These are phyloP conservation scores for Mycena latifolia DNA, from an alignment of 768 basidiomycete genomes.

Conservation along the genomic window DNA sequence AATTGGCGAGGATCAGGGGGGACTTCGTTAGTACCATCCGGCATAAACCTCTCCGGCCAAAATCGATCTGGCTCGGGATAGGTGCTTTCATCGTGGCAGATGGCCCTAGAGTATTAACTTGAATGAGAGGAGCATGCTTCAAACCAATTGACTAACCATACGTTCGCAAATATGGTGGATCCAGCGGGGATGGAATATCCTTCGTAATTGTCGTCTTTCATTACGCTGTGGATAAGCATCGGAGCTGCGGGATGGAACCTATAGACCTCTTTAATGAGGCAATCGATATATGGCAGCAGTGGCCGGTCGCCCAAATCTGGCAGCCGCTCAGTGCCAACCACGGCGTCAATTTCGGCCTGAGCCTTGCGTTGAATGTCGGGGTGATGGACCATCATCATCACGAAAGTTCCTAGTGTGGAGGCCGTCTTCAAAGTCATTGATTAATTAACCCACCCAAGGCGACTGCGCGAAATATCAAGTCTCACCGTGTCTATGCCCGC, in stretches of 20 bases:
- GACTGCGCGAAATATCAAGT: too few species aligned
- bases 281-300: slow-evolving; percentile 47
- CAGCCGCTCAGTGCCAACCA: slow-evolving; percentile 41
- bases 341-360: slow-evolving; percentile 56
- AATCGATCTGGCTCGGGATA: too few species aligned
- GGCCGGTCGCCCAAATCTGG: slow-evolving; percentile 49
- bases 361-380: slow-evolving; percentile 54
- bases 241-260: slow-evolving; percentile 57
- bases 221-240: slow-evolving; percentile 48
- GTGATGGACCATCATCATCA: slow-evolving; percentile 62
- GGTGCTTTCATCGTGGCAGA: too few species aligned
- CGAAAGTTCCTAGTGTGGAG: slow-evolving; percentile 56
- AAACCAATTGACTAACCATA: slow-evolving; percentile 25
- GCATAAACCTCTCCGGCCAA: too few species aligned
- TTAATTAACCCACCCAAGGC: slow-evolving; percentile 7
- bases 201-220: slow-evolving; percentile 58
- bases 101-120: too few species aligned
- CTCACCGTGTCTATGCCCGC: slow-evolving; percentile 49
- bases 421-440: slow-evolving; percentile 52
- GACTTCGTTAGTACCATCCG: too few species aligned
- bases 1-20: too few species aligned
- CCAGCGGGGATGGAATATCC: slow-evolving; percentile 60
- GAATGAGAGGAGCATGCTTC: too few species aligned
- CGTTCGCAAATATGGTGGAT: slow-evolving; percentile 58
- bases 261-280: slow-evolving; percentile 55